Conservation (phyloP, 1,284 basidiomycete species). For the Ustilago lituana region DNA sequence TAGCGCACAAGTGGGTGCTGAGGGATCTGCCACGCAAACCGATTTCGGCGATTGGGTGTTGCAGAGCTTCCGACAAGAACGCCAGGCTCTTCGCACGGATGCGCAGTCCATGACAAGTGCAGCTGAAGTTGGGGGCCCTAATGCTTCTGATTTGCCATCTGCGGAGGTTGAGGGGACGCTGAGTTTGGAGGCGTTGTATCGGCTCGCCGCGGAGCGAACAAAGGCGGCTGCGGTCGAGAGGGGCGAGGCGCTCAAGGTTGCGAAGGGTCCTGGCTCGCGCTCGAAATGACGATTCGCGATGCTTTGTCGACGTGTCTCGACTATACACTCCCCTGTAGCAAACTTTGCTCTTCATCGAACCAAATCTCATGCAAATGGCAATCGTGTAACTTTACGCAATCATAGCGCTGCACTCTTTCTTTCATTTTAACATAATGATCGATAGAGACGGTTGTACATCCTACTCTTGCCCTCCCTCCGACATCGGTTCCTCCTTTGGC, state of each 20-base stretch:
- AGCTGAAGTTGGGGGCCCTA: too few species aligned
- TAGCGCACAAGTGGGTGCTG: neutral
- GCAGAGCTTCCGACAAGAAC: constrained; percentile 17
- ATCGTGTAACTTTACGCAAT: too few species aligned
- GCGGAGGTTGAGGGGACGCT: constrained; percentile 3
- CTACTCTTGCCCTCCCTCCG: neutral
- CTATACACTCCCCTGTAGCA: too few species aligned
- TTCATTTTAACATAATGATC: too few species aligned
- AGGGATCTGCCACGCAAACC: neutral
- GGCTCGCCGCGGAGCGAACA: constrained; percentile 26
- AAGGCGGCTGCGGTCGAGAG: constrained; percentile 28
- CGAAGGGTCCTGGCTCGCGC: neutral
- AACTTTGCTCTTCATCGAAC: too few species aligned
- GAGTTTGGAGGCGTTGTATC: constrained; percentile 17
- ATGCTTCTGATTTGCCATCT: neutral
- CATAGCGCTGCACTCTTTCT: too few species aligned
- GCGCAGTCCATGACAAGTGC: too few species aligned
- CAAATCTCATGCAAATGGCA: too few species aligned
- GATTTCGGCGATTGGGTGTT: constrained; percentile 32
- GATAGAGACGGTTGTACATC: too few species aligned
- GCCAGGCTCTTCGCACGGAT: neutral
- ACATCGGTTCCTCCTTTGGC: constrained; percentile 26
- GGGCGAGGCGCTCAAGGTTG: constrained; percentile 21
- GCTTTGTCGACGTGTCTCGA: too few species aligned
- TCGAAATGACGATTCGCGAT: constrained; percentile 1